phyloP scores from a whole-genome alignment of 495 filamentous ascomycete species.

The Amphirosellinia nigrospora region DNA sequence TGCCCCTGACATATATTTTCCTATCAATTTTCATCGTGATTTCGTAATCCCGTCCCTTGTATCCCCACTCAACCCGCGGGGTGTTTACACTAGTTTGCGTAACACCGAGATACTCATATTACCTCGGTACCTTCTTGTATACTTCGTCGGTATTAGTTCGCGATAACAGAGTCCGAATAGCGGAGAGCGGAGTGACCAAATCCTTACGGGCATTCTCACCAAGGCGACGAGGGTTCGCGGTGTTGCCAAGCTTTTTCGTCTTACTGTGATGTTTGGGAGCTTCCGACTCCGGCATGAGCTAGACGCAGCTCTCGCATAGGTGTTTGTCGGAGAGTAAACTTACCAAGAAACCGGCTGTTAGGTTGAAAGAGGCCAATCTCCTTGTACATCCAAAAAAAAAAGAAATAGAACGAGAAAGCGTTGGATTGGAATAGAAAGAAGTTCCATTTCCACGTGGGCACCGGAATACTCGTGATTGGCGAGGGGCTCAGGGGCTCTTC shows the following conservation, averaged over 20 bases:
- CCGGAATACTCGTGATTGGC: slow-evolving; percentile 6
- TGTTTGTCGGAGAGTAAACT: background rate
- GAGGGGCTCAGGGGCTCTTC: background rate
- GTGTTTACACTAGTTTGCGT: no score
- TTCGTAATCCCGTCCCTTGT: background rate
- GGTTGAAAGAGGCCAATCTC: slow-evolving; percentile 13
- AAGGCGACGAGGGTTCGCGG: background rate
- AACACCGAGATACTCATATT: no score
- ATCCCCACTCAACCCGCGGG: background rate
- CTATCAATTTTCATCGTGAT: background rate
- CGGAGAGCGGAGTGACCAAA: background rate
- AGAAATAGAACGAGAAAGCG: background rate
- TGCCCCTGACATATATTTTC: slow-evolving; percentile 1
- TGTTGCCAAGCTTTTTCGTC: slow-evolving; percentile 16
- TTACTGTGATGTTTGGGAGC: slow-evolving; percentile 12
- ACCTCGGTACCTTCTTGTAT: background rate
- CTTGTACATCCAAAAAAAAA: slow-evolving; percentile 11
- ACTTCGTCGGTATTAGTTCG: background rate
- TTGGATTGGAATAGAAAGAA: background rate
- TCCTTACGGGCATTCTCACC: background rate
- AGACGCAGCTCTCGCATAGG: slow-evolving; percentile 23
- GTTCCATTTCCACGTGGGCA: slow-evolving; percentile 20
- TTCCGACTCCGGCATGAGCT: slow-evolving; percentile 17
- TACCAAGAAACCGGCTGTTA: background rate
- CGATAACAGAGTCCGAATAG: background rate